These are phyloP conservation scores for Paracoccidioides brasiliensis DNA, from an alignment of 2,329 filamentous ascomycete genomes.

Conservation along the genomic window DNA sequence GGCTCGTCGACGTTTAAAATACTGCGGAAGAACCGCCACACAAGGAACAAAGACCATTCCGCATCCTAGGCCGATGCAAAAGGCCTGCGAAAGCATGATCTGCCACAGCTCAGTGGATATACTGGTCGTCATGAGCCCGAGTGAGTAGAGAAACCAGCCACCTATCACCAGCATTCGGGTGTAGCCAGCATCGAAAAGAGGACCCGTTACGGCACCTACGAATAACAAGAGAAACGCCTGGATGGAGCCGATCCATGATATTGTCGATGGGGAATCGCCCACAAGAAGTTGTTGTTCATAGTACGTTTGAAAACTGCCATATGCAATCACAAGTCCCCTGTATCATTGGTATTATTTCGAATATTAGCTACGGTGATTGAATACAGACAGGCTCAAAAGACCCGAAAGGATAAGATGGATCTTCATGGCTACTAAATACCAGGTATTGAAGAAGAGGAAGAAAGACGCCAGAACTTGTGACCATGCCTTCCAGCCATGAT, in stretches of 20 bases:
- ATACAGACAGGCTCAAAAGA: neutral
- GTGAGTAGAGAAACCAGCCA: conserved; percentile 33
- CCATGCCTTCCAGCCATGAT: conserved; percentile 26
- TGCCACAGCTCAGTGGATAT: conserved; percentile 42
- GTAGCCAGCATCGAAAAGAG: conserved; percentile 41
- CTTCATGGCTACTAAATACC: conserved; percentile 19
- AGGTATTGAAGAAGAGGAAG: conserved; percentile 38
- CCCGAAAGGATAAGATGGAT: neutral
- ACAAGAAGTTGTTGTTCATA: conserved; percentile 35
- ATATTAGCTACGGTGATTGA: neutral
- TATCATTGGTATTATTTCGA: neutral
- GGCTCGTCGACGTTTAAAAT: conserved; percentile 45
- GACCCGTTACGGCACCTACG: conserved; percentile 39
- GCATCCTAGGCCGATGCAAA: conserved; percentile 42
- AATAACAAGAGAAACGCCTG: conserved; percentile 42
- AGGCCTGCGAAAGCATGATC: conserved; percentile 39
- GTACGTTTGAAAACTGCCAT: conserved; percentile 42
- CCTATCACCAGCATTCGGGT: conserved; percentile 30
- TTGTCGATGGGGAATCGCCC: conserved; percentile 31
- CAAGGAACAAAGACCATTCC: conserved; percentile 53
- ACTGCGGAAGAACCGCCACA: conserved; percentile 53
- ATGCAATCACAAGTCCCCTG: conserved; percentile 40
- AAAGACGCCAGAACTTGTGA: conserved; percentile 35
- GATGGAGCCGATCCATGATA: conserved; percentile 42
- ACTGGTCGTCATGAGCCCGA: conserved; percentile 42